phyloP scores from a whole-genome alignment of 176 grass and related monocot genomes.

The Avena eriantha region DNA sequence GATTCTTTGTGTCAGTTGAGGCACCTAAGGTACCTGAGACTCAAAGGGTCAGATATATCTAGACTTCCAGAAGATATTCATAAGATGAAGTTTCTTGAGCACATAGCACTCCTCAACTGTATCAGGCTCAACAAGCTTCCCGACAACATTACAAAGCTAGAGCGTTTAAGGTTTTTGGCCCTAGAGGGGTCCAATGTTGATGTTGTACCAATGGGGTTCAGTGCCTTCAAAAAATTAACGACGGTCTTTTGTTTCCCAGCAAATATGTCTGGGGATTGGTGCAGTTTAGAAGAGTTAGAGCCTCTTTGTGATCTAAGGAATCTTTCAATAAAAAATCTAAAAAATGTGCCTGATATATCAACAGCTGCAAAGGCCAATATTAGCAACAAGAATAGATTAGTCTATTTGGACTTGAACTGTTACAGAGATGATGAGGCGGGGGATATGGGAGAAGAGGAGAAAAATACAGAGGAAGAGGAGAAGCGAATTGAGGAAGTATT shows the following conservation, averaged over 20 bases:
- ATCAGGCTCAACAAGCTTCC: conserved; percentile 10
- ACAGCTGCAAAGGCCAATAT: background rate
- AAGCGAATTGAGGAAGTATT: background rate
- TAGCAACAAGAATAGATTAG: conserved; percentile 2
- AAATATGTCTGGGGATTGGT: background rate
- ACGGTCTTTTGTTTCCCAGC: background rate
- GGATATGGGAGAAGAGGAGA: too few species aligned
- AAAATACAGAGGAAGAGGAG: background rate
- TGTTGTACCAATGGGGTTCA: background rate
- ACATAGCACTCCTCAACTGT: background rate
- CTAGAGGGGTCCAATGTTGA: background rate
- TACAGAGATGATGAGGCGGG: background rate
- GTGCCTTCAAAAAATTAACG: background rate
- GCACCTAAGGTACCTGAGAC: conserved; percentile 7
- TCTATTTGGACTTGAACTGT: background rate
- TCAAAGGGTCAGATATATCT: background rate
- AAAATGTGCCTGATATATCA: background rate
- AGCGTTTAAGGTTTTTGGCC: background rate
- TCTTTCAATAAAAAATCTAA: background rate
- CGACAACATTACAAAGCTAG: background rate
- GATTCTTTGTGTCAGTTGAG: conserved; percentile 1
- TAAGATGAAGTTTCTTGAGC: conserved; percentile 25
- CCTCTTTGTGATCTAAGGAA: background rate
- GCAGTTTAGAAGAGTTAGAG: background rate
- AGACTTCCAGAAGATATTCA: conserved; percentile 1